Base-by-base conservation (phyloP, 805 yeast genomes). In the Myxozyma vanderwaltii region DNA sequence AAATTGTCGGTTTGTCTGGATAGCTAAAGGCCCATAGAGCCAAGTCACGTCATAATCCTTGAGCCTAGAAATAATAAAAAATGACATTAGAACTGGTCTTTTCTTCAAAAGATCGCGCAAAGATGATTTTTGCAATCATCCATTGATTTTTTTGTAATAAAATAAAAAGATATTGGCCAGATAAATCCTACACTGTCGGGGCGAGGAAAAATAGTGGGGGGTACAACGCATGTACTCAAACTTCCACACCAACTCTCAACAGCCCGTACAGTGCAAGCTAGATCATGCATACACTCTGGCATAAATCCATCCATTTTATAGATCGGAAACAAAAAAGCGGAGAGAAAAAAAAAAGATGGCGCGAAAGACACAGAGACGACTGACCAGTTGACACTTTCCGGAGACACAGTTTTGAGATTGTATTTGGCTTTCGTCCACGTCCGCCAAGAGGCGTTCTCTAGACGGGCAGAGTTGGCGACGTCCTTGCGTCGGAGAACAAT, bases 11-110 rank as follows among this genome's bases (percentile, higher is more conserved):
- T 59, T 40, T 6, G 58, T 56, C 53, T 53, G 63, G 15, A 62
- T 63, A 21, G 52, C 51, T 12, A 84, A 77, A 0, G 99, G 99
- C 1, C 99, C 99, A 75, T 92, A 94, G 13, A 94, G 81, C 99
- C 99, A 94, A 1, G 97, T 91, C 10, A 94, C 97, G 72, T 94
- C 99, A 59, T 87, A 86, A 69, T 94, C 99, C 74, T 95, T 94
- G 45, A 90, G 84, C 63, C 63, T 59, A 54, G 24, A 51, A 24
- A 35, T 3, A 49, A 48, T 12, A 38, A 29, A 29, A 4, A 46
- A 31, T 31, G 41, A 15, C n/a, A 43, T 40, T 40, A 43, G 44
- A 44, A 26, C 52, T 13, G 41, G 13, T 33, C 23, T n/a, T 36
- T 15, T 12, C 12, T 15, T 17, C 23, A 5, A 35, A 13, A 33